These are phyloP conservation scores for Amoebophrya sp. DNA, from an alignment of 169 alveolate genomes.

Conservation along the genomic window DNA sequence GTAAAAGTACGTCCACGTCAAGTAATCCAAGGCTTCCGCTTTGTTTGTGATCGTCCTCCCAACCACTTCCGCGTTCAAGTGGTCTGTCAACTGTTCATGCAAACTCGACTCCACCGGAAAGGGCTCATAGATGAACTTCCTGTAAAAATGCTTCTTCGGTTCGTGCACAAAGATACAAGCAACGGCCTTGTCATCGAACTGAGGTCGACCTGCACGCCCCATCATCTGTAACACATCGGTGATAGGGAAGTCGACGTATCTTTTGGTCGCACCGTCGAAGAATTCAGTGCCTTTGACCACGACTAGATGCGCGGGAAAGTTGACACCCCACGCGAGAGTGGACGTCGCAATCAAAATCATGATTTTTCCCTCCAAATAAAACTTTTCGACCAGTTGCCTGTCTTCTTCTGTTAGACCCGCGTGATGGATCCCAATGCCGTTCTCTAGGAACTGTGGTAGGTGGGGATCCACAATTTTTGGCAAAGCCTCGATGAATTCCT, in stretches of 20 bases:
- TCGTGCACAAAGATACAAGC: slow-evolving; percentile 93
- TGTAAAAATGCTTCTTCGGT: slow-evolving; percentile 89
- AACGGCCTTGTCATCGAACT: slow-evolving; percentile 89
- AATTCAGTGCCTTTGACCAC: slow-evolving; percentile 93
- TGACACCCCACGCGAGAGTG: slow-evolving; percentile 99
- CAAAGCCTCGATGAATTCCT: background rate
- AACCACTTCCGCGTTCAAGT: slow-evolving; percentile 95
- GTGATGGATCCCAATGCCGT: slow-evolving; percentile 97
- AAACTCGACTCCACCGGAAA: slow-evolving; percentile 96
- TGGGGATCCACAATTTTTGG: slow-evolving; percentile 44
- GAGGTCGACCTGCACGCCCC: slow-evolving; percentile 99
- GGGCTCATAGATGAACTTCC: slow-evolving; percentile 95
- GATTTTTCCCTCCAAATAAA: slow-evolving; percentile 83
- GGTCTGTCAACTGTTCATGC: slow-evolving; percentile 81
- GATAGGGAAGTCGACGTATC: slow-evolving; percentile 88
- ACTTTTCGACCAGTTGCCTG: slow-evolving; percentile 88
- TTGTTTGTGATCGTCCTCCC: slow-evolving; percentile 78
- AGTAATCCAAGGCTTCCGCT: slow-evolving; percentile 65
- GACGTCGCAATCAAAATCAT: slow-evolving; percentile 93
- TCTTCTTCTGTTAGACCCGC: slow-evolving; percentile 92
- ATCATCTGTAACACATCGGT: slow-evolving; percentile 93
- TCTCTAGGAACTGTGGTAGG: slow-evolving; percentile 70
- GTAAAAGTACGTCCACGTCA: slow-evolving; percentile 74
- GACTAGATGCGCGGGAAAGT: slow-evolving; percentile 97
- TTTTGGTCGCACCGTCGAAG: slow-evolving; percentile 75